Evolutionary conservation across 2,329 filamentous ascomycete species (phyloP).

Genomic region (Aspergillus latus): DNA sequence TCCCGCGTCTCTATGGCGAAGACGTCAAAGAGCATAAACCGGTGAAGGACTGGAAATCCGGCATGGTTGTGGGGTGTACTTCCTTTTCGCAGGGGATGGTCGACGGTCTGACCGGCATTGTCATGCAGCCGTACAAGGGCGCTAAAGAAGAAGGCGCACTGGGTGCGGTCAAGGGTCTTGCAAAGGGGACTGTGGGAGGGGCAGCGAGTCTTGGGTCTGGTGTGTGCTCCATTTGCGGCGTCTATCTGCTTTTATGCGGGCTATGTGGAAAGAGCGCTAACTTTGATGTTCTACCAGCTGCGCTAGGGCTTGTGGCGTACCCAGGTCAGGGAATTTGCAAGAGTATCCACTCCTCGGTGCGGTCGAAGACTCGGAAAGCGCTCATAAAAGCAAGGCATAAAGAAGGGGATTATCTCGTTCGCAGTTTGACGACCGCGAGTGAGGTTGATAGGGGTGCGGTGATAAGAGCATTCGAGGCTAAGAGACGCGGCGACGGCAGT

Average conservation of each 20-base stretch:
- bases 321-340: conserved; percentile 35
- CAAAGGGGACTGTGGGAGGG: conserved; percentile 32
- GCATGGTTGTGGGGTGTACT: conserved; percentile 32
- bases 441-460: conserved; percentile 1
- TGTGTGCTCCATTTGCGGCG: conserved; percentile 13
- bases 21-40: conserved; percentile 32
- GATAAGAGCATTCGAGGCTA: background rate
- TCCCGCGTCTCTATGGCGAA: conserved; percentile 41
- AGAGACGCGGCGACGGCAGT: background rate
- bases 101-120: conserved; percentile 33
- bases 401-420: conserved; percentile 19
- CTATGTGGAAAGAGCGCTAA: background rate
- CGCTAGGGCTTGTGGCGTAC: conserved; percentile 33
- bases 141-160: conserved; percentile 32
- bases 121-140: conserved; percentile 32
- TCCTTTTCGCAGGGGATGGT: conserved; percentile 34
- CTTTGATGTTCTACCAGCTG: conserved; percentile 14
- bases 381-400: conserved; percentile 24
- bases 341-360: conserved; percentile 30
- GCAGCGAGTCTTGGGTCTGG: conserved; percentile 27
- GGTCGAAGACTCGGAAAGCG: conserved; percentile 26
- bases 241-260: background rate
- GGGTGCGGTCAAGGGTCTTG: conserved; percentile 36
- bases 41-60: conserved; percentile 37
- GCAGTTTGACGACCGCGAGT: background rate